Conservation (phyloP, 2,329 filamentous ascomycete genomes). For the Helminthosporium solani region DNA sequence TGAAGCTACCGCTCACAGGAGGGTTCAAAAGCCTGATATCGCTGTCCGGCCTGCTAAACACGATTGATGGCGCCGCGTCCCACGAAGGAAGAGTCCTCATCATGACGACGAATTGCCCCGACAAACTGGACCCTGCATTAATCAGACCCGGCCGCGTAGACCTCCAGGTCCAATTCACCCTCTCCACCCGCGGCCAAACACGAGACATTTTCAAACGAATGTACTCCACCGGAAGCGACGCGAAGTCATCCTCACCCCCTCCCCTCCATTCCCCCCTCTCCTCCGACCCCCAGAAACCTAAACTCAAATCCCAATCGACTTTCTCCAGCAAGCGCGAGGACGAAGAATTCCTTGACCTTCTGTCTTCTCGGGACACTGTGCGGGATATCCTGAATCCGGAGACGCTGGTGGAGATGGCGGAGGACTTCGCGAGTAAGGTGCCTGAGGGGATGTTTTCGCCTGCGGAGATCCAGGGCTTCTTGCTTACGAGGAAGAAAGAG, state of each 20-base stretch:
- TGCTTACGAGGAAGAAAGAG: conserved; percentile 53
- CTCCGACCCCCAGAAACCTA: no score
- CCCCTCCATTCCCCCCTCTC: background rate
- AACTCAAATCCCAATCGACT: background rate
- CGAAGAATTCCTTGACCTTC: conserved; percentile 14
- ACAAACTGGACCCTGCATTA: conserved; percentile 71
- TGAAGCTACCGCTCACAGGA: background rate
- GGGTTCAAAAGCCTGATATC: conserved; percentile 58
- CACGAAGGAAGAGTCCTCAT: conserved; percentile 77
- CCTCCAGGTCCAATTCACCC: conserved; percentile 62
- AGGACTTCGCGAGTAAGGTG: conserved; percentile 48
- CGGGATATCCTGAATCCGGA: conserved; percentile 17
- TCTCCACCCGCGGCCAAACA: conserved; percentile 45
- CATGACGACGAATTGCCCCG: conserved; percentile 79
- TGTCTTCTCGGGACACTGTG: conserved; percentile 6
- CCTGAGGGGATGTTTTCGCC: conserved; percentile 53
- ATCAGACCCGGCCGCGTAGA: conserved; percentile 73
- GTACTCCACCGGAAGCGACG: conserved; percentile 26
- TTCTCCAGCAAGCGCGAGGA: conserved; percentile 6
- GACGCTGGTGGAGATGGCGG: conserved; percentile 45
- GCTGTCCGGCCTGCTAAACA: conserved; percentile 76
- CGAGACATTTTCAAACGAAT: conserved; percentile 47
- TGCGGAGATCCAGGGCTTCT: conserved; percentile 55
- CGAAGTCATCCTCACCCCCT: background rate
- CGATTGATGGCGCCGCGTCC: conserved; percentile 77